These are phyloP conservation scores for Fistulinella prunicolor DNA, from an alignment of 768 basidiomycete species.

Conservation along the genomic window DNA sequence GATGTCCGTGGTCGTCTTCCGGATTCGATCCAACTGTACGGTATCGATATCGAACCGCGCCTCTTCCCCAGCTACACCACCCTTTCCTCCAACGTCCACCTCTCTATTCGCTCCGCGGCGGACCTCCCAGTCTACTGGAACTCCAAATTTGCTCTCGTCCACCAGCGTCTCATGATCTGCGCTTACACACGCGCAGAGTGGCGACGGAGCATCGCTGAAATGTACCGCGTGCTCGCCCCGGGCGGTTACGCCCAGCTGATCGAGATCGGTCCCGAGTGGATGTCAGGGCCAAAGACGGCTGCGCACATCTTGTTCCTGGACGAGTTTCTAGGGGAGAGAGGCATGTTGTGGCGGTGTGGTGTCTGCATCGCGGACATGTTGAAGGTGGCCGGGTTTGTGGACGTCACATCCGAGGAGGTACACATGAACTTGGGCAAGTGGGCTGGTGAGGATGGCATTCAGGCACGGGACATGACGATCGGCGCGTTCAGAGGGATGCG, in stretches of 20 bases:
- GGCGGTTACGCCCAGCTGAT: slow-evolving; percentile 35
- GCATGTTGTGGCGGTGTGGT: slow-evolving; percentile 10
- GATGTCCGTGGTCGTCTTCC: slow-evolving; percentile 15
- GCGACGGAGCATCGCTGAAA: slow-evolving; percentile 23
- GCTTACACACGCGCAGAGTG: slow-evolving; percentile 31
- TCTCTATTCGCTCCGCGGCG: slow-evolving; percentile 22
- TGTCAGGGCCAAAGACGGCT: slow-evolving; percentile 13
- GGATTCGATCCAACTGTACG: slow-evolving; percentile 19
- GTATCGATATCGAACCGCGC: slow-evolving; percentile 26
- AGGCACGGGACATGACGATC: slow-evolving; percentile 14
- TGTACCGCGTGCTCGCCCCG: slow-evolving; percentile 30
- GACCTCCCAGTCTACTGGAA: slow-evolving; percentile 31
- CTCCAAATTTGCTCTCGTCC: slow-evolving; percentile 29
- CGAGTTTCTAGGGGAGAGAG: slow-evolving; percentile 6
- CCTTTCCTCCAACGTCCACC: slow-evolving; percentile 14
- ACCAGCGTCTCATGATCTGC: slow-evolving; percentile 32
- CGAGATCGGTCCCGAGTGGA: slow-evolving; percentile 23
- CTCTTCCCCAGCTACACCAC: slow-evolving; percentile 12
- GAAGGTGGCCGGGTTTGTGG: slow-evolving; percentile 15
- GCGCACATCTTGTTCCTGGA: slow-evolving; percentile 8
- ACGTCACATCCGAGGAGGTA: slow-evolving; percentile 18
- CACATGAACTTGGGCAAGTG: slow-evolving; percentile 21
- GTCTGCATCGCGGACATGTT: slow-evolving; percentile 15
- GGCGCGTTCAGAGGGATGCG: slow-evolving; percentile 25
- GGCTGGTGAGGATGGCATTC: slow-evolving; percentile 23